phyloP scores from a whole-genome alignment of 2,329 filamentous ascomycete genomes.

The Aureobasidium subglaciale region DNA sequence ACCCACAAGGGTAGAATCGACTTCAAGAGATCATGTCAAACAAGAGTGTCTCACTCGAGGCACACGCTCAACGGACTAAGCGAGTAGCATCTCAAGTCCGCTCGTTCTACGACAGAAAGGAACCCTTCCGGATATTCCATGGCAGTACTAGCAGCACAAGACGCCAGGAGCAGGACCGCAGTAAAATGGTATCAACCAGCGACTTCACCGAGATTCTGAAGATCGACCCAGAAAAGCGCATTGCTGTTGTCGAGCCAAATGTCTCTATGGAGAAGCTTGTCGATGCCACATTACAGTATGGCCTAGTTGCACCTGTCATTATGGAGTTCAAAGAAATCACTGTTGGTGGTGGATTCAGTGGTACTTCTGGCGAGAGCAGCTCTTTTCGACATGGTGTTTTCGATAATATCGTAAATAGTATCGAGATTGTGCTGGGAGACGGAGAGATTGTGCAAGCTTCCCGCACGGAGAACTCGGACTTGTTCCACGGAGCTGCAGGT shows the following conservation, averaged over 20 bases:
- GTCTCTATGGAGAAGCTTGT: constrained; percentile 61
- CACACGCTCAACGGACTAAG: constrained; percentile 16
- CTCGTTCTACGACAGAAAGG: constrained; percentile 39
- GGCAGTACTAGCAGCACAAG: constrained; percentile 49
- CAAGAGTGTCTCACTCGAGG: background rate
- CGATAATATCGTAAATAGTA: constrained; percentile 53
- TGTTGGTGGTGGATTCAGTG: constrained; percentile 58
- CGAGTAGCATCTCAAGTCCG: constrained; percentile 33
- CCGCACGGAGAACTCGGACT: constrained; percentile 40
- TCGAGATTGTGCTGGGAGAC: constrained; percentile 57
- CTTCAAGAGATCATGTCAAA: background rate
- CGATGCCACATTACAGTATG: constrained; percentile 47
- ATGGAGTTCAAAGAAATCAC: constrained; percentile 69
- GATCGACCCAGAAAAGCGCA: constrained; percentile 36
- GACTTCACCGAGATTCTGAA: constrained; percentile 41
- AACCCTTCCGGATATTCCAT: constrained; percentile 51
- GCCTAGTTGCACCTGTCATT: constrained; percentile 56
- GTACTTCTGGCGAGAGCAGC: constrained; percentile 60
- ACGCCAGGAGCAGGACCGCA: constrained; percentile 33
- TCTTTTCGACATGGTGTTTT: constrained; percentile 62
- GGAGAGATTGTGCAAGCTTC: constrained; percentile 49
- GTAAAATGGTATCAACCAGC: constrained; percentile 43
- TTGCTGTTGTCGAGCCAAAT: constrained; percentile 57
- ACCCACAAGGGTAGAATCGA: background rate
- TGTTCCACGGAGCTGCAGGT: constrained; percentile 54